Conservation (phyloP, 2,329 filamentous ascomycete genomes). For the Didymella glomerata region DNA sequence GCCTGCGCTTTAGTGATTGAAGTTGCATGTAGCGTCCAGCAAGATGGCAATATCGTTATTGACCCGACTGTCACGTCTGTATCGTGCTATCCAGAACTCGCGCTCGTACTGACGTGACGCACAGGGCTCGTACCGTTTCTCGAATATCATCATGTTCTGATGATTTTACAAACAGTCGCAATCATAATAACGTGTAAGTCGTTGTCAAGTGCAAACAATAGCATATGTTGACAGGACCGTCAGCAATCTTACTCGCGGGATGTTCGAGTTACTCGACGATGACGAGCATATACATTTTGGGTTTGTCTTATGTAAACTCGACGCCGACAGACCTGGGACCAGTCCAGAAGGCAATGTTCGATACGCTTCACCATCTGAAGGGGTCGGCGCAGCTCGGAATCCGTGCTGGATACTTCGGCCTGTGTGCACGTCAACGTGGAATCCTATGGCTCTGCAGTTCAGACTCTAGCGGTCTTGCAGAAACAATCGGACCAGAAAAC, state of each 20-base stretch:
- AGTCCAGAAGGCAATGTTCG: slow-evolving; percentile 85
- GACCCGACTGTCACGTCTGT: too few species aligned
- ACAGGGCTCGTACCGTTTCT: too few species aligned
- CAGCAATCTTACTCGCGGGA: slow-evolving; percentile 89
- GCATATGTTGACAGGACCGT: too few species aligned
- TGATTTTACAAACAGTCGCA: too few species aligned
- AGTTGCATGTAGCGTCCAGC: too few species aligned
- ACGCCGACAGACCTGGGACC: slow-evolving; percentile 82
- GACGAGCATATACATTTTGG: slow-evolving; percentile 94
- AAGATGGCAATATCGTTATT: too few species aligned
- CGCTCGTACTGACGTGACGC: too few species aligned
- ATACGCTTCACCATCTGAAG: slow-evolving; percentile 91
- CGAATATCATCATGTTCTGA: too few species aligned
- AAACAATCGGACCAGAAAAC: slow-evolving; percentile 87
- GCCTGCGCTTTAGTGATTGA: too few species aligned
- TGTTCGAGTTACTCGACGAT: slow-evolving; percentile 98
- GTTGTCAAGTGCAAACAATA: too few species aligned
- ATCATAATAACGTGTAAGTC: too few species aligned
- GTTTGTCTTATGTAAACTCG: slow-evolving; percentile 91
- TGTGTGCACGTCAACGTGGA: slow-evolving; percentile 90
- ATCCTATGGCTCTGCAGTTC: slow-evolving; percentile 96
- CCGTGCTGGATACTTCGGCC: slow-evolving; percentile 95
- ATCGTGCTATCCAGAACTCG: too few species aligned
- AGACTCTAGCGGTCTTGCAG: slow-evolving; percentile 90
- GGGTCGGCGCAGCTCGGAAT: slow-evolving; percentile 83